These are phyloP conservation scores for Zarea fungicola DNA, from an alignment of 2,329 filamentous ascomycete species.

Conservation along the genomic window DNA sequence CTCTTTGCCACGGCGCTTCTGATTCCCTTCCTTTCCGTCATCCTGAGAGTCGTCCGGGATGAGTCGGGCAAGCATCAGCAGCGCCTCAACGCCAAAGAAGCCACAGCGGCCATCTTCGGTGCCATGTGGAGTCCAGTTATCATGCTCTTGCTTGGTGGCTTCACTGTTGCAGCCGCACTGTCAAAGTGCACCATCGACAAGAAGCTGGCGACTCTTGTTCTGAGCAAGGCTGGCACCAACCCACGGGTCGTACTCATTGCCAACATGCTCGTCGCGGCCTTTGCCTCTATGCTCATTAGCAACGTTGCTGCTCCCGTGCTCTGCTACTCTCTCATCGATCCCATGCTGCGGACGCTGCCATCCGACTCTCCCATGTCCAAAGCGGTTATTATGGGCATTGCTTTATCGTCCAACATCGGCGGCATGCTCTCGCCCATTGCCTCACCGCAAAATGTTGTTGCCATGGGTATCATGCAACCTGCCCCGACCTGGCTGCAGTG, in stretches of 20 bases:
- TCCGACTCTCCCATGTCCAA: conserved; percentile 91
- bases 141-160: conserved; percentile 93
- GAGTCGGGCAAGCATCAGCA: conserved; percentile 58
- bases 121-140: conserved; percentile 99
- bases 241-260: conserved; percentile 87
- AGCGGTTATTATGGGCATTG: conserved; percentile 90
- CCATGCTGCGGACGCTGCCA: conserved; percentile 88
- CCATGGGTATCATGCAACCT: conserved; percentile 90
- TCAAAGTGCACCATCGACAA: conserved; percentile 98
- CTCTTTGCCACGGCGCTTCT: conserved; percentile 93
- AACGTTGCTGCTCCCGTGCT: conserved; percentile 96
- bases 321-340: conserved; percentile 97
- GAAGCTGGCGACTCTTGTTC: conserved; percentile 89
- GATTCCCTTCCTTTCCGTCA: conserved; percentile 87
- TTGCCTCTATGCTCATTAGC: conserved; percentile 98
- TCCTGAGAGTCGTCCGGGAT: conserved; percentile 76
- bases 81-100: conserved; percentile 72
- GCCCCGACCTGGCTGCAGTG: conserved; percentile 89
- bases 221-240: conserved; percentile 92
- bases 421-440: conserved; percentile 96
- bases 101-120: conserved; percentile 79
- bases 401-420: conserved; percentile 89
- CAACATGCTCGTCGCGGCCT: conserved; percentile 97
- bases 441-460: conserved; percentile 95
- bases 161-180: conserved; percentile 89